Percentiles rank a stretch among this genome's conserved stretches.
phyloP scores from a whole-genome alignment of 768 basidiomycete species.

The Boletus patriciae region DNA sequence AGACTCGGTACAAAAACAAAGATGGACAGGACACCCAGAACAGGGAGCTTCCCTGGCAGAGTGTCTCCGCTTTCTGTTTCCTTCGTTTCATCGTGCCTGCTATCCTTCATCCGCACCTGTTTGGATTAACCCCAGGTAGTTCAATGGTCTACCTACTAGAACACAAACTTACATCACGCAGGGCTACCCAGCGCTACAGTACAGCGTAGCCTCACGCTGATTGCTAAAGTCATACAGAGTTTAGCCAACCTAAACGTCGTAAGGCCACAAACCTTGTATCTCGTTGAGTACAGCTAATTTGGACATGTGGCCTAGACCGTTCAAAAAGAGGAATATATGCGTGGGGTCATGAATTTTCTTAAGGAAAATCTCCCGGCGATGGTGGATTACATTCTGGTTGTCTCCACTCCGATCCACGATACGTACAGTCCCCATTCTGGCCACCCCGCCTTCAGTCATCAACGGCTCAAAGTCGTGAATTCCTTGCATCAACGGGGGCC shows the following conservation, averaged over 20 bases:
- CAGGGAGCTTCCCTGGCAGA: conserved; percentile 68
- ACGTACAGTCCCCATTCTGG: conserved; percentile 28
- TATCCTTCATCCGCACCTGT: conserved; percentile 84
- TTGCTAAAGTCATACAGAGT: conserved; percentile 89
- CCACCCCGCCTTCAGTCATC: conserved; percentile 42
- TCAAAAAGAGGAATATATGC: conserved; percentile 83
- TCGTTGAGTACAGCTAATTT: conserved; percentile 1
- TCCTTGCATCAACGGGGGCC: conserved; percentile 57
- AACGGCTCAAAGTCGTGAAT: conserved; percentile 53
- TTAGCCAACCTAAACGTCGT: conserved; percentile 82
- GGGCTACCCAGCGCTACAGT: conserved; percentile 66
- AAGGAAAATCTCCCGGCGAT: conserved; percentile 62
- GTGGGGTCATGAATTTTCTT: conserved; percentile 72
- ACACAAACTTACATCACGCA: conserved; percentile 32
- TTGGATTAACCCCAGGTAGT: conserved; percentile 73
- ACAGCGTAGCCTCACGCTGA: conserved; percentile 77
- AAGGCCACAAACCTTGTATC: conserved; percentile 26
- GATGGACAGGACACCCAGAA: conserved; percentile 43
- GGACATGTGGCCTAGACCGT: conserved; percentile 41
- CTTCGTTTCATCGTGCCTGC: conserved; percentile 88
- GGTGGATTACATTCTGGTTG: conserved; percentile 73
- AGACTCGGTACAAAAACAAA: conserved; percentile 55
- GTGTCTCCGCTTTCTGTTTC: conserved; percentile 88
- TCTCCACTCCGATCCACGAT: conserved; percentile 55
- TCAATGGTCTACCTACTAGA: neutral